Conservation (phyloP, 139 green algal species). For the Axilococcus clingmanii region DNA sequence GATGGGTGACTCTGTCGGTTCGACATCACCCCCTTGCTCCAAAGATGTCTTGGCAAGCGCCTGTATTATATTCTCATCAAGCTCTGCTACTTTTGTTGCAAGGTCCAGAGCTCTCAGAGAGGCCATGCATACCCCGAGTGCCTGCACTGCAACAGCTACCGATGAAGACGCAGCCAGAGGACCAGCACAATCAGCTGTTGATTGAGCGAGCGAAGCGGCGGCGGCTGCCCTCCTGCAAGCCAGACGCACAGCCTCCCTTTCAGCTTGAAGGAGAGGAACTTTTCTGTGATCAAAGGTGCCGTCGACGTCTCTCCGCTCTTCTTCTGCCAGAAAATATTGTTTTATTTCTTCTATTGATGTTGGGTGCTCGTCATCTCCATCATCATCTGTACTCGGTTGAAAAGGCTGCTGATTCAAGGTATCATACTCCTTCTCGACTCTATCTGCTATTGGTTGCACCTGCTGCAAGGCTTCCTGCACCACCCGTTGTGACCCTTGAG, state of each 20-base stretch:
- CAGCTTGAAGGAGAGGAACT: neutral
- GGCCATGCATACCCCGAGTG: constrained; percentile 22
- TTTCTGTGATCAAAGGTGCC: neutral
- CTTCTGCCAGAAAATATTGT: constrained; percentile 17
- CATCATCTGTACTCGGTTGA: neutral
- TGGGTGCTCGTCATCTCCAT: neutral
- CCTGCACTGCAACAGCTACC: constrained; percentile 36
- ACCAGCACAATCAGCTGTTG: constrained; percentile 37
- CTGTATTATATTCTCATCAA: constrained; percentile 19
- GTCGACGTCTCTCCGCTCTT: neutral
- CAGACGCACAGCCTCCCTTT: neutral
- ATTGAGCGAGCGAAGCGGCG: constrained; percentile 35
- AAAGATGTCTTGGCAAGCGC: constrained; percentile 5
- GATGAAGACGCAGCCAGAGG: constrained; percentile 44
- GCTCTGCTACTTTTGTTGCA: constrained; percentile 15
- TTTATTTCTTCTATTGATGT: constrained; percentile 15
- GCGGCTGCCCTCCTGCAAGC: constrained; percentile 5
- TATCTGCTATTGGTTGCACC: neutral
- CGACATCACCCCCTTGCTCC: constrained; percentile 28
- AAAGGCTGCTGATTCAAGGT: no score
- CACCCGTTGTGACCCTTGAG: constrained; percentile 15
- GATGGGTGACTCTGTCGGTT: constrained; percentile 34
- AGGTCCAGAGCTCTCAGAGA: constrained; percentile 22
- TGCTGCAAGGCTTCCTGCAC: constrained; percentile 4
- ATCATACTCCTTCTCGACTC: constrained; percentile 9